Percentiles rank a stretch among this genome's conserved stretches.
Conservation (phyloP, 257 asterid genomes). For the Nyctanthes arbortristis region DNA sequence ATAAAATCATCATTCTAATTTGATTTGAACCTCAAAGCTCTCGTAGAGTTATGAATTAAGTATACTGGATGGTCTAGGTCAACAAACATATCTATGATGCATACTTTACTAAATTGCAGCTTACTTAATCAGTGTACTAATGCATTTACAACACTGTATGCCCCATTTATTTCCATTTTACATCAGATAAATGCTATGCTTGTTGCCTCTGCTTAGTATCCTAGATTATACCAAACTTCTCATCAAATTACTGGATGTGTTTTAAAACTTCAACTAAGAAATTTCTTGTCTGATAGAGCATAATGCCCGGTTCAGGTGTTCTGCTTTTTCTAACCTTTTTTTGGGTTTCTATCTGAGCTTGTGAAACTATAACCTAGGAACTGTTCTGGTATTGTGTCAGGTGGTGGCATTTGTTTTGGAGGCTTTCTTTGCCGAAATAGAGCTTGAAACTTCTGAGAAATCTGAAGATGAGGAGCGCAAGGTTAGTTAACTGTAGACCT, state of each 20-base stretch:
- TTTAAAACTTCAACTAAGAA: neutral
- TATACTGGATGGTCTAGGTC: neutral
- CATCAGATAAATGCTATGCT: neutral
- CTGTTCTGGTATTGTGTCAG: conserved; percentile 38
- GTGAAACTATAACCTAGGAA: neutral
- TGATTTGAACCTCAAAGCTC: neutral
- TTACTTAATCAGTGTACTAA: neutral
- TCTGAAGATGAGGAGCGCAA: conserved; percentile 37
- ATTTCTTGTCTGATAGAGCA: neutral
- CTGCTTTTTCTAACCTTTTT: neutral
- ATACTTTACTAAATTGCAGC: neutral
- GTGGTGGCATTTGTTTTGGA: conserved; percentile 97
- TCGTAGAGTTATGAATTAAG: neutral
- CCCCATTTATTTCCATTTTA: neutral
- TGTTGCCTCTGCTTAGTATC: neutral
- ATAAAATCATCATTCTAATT: neutral
- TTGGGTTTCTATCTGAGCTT: neutral
- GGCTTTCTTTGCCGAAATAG: conserved; percentile 98
- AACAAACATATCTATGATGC: neutral
- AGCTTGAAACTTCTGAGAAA: conserved; percentile 61
- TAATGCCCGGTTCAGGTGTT: neutral
- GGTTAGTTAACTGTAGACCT: conserved; percentile 46
- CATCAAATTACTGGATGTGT: neutral
- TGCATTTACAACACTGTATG: neutral
- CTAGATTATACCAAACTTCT: neutral